Percentiles rank a stretch among this genome's conserved stretches.
phyloP scores from a whole-genome alignment of 495 filamentous ascomycete species.

The Echria macrotheca region DNA sequence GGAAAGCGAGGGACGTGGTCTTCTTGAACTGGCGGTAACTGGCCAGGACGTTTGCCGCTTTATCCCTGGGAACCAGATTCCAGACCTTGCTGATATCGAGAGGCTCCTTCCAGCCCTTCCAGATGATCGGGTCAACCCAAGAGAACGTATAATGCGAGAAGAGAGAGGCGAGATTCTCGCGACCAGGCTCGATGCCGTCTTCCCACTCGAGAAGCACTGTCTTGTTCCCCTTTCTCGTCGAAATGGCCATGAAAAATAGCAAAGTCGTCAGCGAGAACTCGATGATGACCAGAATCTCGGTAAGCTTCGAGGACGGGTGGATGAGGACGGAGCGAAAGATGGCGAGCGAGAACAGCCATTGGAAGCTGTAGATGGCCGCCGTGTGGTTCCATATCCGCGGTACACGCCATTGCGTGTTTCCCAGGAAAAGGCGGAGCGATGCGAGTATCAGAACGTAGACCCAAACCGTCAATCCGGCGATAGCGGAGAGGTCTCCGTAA shows the following conservation, averaged over 20 bases:
- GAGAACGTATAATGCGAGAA: conserved; percentile 82
- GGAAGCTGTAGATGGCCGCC: conserved; percentile 71
- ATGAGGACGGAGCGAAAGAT: conserved; percentile 82
- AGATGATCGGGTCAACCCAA: conserved; percentile 88
- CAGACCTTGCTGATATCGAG: conserved; percentile 80
- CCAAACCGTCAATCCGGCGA: conserved; percentile 67
- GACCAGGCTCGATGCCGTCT: conserved; percentile 75
- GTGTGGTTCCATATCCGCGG: conserved; percentile 91
- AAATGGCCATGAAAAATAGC: conserved; percentile 67
- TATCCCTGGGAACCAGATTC: conserved; percentile 85
- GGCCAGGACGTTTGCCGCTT: conserved; percentile 69
- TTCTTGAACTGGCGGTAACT: conserved; percentile 83
- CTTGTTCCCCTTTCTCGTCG: conserved; percentile 88
- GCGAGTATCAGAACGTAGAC: conserved; percentile 74
- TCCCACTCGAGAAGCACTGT: conserved; percentile 80
- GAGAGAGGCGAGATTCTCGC: conserved; percentile 78
- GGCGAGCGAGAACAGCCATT: conserved; percentile 71
- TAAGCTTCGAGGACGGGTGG: conserved; percentile 60
- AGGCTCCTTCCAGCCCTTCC: conserved; percentile 83
- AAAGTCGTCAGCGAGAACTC: conserved; percentile 71
- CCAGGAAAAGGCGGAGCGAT: conserved; percentile 64
- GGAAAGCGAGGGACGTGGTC: conserved; percentile 72
- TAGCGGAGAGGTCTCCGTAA: conserved; percentile 47
- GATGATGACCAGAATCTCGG: conserved; percentile 55
- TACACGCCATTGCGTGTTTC: conserved; percentile 59